Conservation (phyloP, 2,329 filamentous ascomycete species). For the Colletotrichum sp. region DNA sequence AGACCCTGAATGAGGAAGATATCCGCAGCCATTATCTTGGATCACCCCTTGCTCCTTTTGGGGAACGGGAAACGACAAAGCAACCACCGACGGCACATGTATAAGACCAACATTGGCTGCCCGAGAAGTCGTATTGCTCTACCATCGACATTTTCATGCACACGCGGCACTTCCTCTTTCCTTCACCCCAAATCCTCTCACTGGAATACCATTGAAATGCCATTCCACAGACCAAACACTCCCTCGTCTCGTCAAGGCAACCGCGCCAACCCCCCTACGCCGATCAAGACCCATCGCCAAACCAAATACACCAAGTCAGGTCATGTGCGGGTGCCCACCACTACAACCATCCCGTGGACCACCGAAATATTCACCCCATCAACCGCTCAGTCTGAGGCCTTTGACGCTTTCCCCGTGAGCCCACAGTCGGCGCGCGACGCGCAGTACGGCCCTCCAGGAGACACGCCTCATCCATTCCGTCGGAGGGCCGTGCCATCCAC, state of each 20-base stretch:
- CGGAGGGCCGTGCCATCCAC: background rate
- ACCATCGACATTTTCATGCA: background rate
- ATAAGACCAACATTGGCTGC: background rate
- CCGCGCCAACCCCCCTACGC: background rate
- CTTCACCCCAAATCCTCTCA: background rate
- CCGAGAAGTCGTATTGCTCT: background rate
- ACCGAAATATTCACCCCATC: background rate
- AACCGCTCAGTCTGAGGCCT: background rate
- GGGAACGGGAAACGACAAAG: background rate
- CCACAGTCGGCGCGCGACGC: background rate
- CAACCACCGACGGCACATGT: background rate
- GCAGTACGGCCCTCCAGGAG: background rate
- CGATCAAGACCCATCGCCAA: background rate
- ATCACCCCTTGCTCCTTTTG: background rate
- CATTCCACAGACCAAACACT: background rate
- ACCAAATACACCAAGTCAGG: background rate
- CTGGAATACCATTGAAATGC: background rate
- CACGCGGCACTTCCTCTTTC: background rate
- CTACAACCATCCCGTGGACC: background rate
- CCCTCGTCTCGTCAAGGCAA: background rate
- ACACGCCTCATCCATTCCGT: background rate
- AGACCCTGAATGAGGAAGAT: background rate
- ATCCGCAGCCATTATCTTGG: background rate
- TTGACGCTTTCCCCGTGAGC: background rate
- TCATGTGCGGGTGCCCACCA: background rate